Evolutionary conservation across 495 filamentous ascomycete genomes (phyloP).

Genomic region (Xylaria sp.): DNA sequence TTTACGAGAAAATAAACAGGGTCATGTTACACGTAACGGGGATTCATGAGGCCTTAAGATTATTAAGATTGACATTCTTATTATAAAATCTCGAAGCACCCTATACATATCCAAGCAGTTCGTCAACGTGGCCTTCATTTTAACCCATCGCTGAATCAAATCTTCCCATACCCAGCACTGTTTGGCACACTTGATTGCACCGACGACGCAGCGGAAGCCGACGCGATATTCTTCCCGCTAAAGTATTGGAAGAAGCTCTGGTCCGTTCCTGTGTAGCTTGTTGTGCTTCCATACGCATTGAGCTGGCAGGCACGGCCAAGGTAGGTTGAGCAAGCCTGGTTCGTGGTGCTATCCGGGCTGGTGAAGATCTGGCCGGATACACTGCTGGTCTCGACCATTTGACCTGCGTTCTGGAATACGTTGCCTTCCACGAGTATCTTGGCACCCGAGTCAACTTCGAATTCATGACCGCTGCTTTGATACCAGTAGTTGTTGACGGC

Average conservation of each 20-base stretch:
- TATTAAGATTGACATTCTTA: not conserved
- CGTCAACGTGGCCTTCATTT: not conserved
- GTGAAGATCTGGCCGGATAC: conserved; percentile 54
- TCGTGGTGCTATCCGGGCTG: conserved; percentile 45
- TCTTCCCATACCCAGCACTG: conserved; percentile 29
- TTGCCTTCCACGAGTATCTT: conserved; percentile 66
- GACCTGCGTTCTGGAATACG: conserved; percentile 59
- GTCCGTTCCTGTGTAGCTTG: conserved; percentile 40
- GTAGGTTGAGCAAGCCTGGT: conserved; percentile 47
- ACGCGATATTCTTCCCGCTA: conserved; percentile 56
- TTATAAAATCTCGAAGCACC: not conserved
- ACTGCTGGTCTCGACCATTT: conserved; percentile 33
- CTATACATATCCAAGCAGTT: not conserved
- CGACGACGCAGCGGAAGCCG: conserved; percentile 45
- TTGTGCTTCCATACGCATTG: conserved; percentile 57
- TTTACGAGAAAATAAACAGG: not conserved
- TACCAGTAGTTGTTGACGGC: conserved; percentile 68
- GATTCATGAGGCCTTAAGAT: not conserved
- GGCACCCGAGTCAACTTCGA: conserved; percentile 59
- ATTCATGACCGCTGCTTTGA: conserved; percentile 60
- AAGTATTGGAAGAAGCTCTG: conserved; percentile 57
- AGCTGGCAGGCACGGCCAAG: conserved; percentile 54
- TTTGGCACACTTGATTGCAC: conserved; percentile 45
- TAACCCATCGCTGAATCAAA: conserved; percentile 3
- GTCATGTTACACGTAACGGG: not conserved